A percentile compares a stretch with the other conserved stretches of the same genome.
Evolutionary conservation across 2,329 filamentous ascomycete genomes (phyloP).

Genomic region (Coleophoma eucalyptorum): DNA sequence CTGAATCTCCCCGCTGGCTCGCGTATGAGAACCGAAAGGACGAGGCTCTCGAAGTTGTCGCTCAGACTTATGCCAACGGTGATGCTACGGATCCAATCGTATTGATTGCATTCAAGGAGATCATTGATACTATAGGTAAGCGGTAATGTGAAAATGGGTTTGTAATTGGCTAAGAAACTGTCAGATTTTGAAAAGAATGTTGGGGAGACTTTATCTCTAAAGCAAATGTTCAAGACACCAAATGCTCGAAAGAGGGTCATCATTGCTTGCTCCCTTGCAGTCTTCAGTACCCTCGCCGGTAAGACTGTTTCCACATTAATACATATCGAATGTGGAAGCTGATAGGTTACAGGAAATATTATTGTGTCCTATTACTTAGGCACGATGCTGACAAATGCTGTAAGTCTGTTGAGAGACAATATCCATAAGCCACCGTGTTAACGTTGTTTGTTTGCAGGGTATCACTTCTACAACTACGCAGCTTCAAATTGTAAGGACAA

Average conservation of each 20-base stretch:
- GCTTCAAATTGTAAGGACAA: conserved; percentile 30
- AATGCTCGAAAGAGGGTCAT: background rate
- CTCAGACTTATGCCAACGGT: conserved; percentile 39
- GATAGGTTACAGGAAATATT: conserved; percentile 20
- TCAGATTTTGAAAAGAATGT: conserved; percentile 38
- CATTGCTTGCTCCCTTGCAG: background rate
- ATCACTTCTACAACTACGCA: conserved; percentile 37
- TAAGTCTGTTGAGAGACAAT: no score
- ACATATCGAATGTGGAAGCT: conserved; percentile 16
- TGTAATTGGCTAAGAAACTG: conserved; percentile 7
- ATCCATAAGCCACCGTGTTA: no score
- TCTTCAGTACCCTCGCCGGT: conserved; percentile 6
- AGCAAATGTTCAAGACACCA: conserved; percentile 33
- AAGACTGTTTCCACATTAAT: background rate
- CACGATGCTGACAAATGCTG: conserved; percentile 36
- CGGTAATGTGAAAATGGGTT: background rate
- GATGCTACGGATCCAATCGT: conserved; percentile 25
- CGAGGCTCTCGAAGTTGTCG: conserved; percentile 37
- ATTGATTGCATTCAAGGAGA: background rate
- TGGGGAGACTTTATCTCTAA: conserved; percentile 30
- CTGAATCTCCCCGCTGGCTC: conserved; percentile 45
- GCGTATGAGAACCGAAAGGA: conserved; percentile 34
- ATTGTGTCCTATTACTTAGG: conserved; percentile 39
- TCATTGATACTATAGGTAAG: background rate
- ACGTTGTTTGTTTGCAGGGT: conserved; percentile 8